Base-by-base conservation (phyloP, 176 grass and related monocot genomes). In the Zoysia japonica region DNA sequence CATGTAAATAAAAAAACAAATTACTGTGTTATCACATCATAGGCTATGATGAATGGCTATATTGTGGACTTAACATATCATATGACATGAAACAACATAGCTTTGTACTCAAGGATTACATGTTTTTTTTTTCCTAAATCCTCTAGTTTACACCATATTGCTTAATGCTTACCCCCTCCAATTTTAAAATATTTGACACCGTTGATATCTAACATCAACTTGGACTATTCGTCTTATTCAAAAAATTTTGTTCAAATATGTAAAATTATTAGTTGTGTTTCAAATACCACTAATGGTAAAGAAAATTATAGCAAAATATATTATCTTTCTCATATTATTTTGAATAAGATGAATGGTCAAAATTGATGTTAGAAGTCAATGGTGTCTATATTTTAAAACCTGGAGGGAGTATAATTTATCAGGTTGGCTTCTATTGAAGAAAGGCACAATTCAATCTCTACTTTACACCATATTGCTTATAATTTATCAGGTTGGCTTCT, bases 401-500 rank as follows among this genome's bases (percentile, higher is more conserved):
- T 28, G 28, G 28, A 28, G 28, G 28, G 28, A 28, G 28, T 68
- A 67, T 78, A 36, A 49, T 68, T 61, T 73, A 61, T 80, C 79
- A 98, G 95, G 95, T 98, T 63, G 95, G 92, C 55, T 98, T 98
- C 81, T 98, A 98, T 85, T 81, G 78, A 40, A 88, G 90, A 76
- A 98, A 98, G 78, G 88, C 90, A 38, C 82, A 81, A 15, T 98
- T 83, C 70, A 90, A 28, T 28, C 28, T 28, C 28, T 28, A 28
- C 28, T 28, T 28, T 28, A 28, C 28, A 28, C 20, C 9, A 61
- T 71, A 55, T 9, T 83, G 16, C 54, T 85, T 68, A 67, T 78
- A 36, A 49, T 68, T 61, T 73, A 54, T 80, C 79, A 98, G 95
- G 95, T 98, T 63, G 95, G 92, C 55, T 98, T 98, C 81, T 98